Evolutionary conservation across 1,284 basidiomycete genomes (phyloP).

Genomic region (Cryptococcus sp.): DNA sequence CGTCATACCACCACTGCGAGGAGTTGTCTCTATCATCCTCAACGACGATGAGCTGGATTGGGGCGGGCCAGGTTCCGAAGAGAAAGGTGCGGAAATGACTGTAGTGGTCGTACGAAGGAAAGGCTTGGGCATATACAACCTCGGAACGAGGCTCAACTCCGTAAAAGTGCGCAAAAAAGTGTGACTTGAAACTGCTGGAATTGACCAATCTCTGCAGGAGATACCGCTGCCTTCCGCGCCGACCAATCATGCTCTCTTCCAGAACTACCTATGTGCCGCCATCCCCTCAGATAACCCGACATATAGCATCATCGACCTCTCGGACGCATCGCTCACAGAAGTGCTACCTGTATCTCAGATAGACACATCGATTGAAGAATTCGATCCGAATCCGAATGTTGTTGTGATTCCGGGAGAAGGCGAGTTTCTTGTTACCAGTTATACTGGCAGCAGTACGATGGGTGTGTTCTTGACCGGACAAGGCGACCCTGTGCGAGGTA

Average conservation of each 20-base stretch:
- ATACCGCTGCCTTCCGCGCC: slow-evolving; percentile 71
- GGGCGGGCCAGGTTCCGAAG: slow-evolving; percentile 58
- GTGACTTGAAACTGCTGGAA: neutral
- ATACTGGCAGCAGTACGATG: slow-evolving; percentile 68
- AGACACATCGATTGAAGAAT: slow-evolving; percentile 45
- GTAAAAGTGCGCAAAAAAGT: slow-evolving; percentile 58
- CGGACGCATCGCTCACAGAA: slow-evolving; percentile 65
- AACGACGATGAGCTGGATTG: slow-evolving; percentile 71
- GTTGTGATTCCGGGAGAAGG: slow-evolving; percentile 67
- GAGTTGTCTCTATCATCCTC: slow-evolving; percentile 73
- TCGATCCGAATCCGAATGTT: slow-evolving; percentile 65
- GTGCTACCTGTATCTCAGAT: slow-evolving; percentile 76
- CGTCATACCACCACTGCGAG: slow-evolving; percentile 70
- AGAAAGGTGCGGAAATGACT: slow-evolving; percentile 63
- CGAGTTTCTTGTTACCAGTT: slow-evolving; percentile 65
- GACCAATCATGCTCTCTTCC: slow-evolving; percentile 64
- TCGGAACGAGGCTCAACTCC: slow-evolving; percentile 63
- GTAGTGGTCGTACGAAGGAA: slow-evolving; percentile 75
- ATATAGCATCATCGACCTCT: slow-evolving; percentile 77
- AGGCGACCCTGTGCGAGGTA: slow-evolving; percentile 85
- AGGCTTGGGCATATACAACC: slow-evolving; percentile 66
- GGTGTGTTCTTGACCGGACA: slow-evolving; percentile 80
- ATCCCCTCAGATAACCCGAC: slow-evolving; percentile 48
- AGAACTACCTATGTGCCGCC: slow-evolving; percentile 70
- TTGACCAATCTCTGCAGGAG: slow-evolving; percentile 59